Evolutionary conservation across 108 stramenopile species (phyloP), one percentile per base, ranked within the genome.

Genomic region (Cylindrotheca fusiformis): DNA sequence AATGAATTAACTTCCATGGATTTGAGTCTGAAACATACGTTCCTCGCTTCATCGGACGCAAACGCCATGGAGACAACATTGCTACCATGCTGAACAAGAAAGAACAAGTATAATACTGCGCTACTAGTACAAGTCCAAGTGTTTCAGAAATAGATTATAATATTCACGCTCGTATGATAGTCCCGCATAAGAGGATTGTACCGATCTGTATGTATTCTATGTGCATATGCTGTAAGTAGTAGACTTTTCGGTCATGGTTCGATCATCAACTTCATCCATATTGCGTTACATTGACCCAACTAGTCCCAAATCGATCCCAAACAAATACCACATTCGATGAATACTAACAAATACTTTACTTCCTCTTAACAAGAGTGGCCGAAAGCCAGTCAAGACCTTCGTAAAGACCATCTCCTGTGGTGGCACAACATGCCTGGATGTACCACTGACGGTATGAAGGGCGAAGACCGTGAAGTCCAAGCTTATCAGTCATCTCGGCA

Each of bases 401-500:
- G 71, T 98, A 98, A 22, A 98, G 90, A 59, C 97, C 97, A 57
- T 97, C 95, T 41, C 97, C 97, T 30, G 87, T 92, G 24, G 94
- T 94, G 51, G 96, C 96, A 75, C 94, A 95, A 81, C 93, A 98
- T 25, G 97, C 96, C 85, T 99, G 98, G 67, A 99, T 97, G 82
- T 96, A 99, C 98, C 98, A 99, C 77, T 97, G 95, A 68, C 97
- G 87, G 70, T 96, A 95, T 45, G 84, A 86, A 41, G 90, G 90
- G 57, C 97, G 94, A 48, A 99, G 87, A 47, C 91, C 93, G 63
- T 96, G 94, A 66, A 99, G 90, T 52, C 96, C 97, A 65, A 99
- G 90, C 84, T 97, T 97, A 69, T 97, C 96, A n/a, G 97, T 96
- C 90, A 99, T 95, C 74, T 98, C 97, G 26, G 96, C 94, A 19